Evolutionary conservation across 345 rosid species (phyloP), one percentile per base, ranked within the genome.

Genomic region (Turritis glabra): DNA sequence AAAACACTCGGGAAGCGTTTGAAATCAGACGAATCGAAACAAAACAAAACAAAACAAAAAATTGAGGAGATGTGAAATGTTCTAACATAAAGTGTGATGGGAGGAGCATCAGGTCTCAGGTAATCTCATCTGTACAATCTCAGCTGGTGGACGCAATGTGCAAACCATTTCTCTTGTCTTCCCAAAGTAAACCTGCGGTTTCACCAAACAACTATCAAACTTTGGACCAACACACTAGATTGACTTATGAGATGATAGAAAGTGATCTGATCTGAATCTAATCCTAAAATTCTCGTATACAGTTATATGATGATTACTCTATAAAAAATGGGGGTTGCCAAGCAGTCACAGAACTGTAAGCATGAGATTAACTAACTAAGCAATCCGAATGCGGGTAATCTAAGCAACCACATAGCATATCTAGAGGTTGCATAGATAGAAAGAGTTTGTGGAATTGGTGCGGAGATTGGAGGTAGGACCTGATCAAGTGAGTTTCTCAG

Each of bases 111-210:
- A 85, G 61, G 85, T 52, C 51, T 78, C 85, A 5, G 97, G 97
- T 76, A 94, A 67, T 83, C 87, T 88, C 89, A 87, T 76, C 37
- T 78, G 86, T 67, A 82, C 80, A 25, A 90, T 80, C 79, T 91
- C 97, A 17, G 93, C 72, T 9, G 97, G 97, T 37, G 97, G 97
- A 56, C 97, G 89, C 66, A 91, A 62, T 33, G 90, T 88, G 86
- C 97, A 91, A 56, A 95, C 97, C 97, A 92, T 92, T 80, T 95
- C 99, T 76, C 86, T 95, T 0, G 99, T 95, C 86, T 95, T 95
- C 64, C 99, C 97, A 76, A 95, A 95, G 81, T 95, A 95, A 61
- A 95, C 99, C 99, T 91, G 96, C 50, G 13, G 2, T 38, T 50
- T 37, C 71, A 77, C 64, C 66, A 71, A 48, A 63, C 21, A 52